Evolutionary conservation across 192 early-diverging fungal species (phyloP).

Genomic region (Coemansia sp.): DNA sequence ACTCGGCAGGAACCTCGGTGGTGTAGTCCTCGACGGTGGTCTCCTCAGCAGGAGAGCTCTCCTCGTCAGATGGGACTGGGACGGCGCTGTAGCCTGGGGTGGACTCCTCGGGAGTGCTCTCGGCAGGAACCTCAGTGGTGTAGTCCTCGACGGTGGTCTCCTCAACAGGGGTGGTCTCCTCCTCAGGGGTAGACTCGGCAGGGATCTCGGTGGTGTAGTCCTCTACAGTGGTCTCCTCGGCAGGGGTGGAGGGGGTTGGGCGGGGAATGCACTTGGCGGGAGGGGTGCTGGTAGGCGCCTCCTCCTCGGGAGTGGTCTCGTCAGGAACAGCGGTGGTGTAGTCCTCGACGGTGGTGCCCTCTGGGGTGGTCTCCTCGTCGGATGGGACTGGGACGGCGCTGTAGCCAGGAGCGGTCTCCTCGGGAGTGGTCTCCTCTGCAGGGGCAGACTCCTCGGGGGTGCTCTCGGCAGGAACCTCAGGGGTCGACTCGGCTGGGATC

Average conservation of each 20-base stretch:
- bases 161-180: constrained; percentile 12
- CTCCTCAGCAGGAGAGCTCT: constrained; percentile 8
- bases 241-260: no score
- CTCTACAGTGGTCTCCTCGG: constrained; percentile 10
- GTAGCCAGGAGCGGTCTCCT: neutral
- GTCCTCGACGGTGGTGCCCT: constrained; percentile 15
- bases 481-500: neutral
- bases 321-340: constrained; percentile 6
- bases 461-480: constrained; percentile 6
- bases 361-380: constrained; percentile 14
- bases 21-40: constrained; percentile 8
- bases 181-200: constrained; percentile 7
- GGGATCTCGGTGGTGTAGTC: constrained; percentile 11
- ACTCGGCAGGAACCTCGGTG: constrained; percentile 1
- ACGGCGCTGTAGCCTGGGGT: neutral
- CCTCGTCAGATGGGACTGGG: neutral
- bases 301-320: constrained; percentile 6
- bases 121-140: constrained; percentile 6
- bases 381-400: constrained; percentile 3
- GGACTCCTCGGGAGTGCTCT: constrained; percentile 10
- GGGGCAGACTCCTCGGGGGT: constrained; percentile 6
- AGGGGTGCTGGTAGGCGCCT: constrained; percentile 5
- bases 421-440: constrained; percentile 1
- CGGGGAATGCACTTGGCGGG: neutral
- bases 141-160: constrained; percentile 9